Conservation (phyloP, 192 early-diverging fungal species). For the Linnemannia zychae region DNA sequence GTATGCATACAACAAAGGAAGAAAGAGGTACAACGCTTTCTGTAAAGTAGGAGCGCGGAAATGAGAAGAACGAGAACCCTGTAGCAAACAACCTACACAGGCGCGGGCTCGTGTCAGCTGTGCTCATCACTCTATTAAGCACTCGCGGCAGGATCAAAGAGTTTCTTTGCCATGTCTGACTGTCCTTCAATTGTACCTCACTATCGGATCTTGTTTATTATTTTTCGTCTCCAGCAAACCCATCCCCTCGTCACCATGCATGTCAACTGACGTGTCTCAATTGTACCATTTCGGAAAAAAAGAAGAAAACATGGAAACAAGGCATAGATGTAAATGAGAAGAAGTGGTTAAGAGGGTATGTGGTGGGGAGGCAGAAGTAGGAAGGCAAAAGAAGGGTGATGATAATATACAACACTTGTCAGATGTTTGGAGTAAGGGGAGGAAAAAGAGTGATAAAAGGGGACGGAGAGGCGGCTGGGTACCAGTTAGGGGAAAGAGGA, state of each 20-base stretch:
- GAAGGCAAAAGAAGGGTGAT: neutral
- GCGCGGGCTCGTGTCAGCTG: neutral
- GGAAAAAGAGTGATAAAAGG: neutral
- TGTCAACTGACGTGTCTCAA: neutral
- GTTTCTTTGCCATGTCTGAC: neutral
- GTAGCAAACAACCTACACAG: neutral
- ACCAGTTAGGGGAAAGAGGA: neutral
- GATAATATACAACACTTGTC: neutral
- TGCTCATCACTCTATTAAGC: neutral
- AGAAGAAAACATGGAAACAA: neutral
- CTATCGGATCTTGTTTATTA: neutral
- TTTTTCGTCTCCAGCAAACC: neutral
- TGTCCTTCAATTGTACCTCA: neutral
- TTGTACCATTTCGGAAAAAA: neutral
- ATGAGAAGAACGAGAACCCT: neutral
- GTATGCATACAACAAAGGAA: neutral
- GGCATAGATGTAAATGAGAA: neutral
- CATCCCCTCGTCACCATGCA: neutral
- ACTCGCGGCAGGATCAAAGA: neutral
- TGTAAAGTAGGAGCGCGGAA: neutral
- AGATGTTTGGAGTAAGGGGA: neutral
- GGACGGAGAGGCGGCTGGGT: neutral
- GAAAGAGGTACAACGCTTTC: neutral
- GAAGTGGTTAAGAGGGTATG: neutral
- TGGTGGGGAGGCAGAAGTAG: neutral